Conservation (phyloP, 495 filamentous ascomycete species). For the Talaromyces trachyspermus region DNA sequence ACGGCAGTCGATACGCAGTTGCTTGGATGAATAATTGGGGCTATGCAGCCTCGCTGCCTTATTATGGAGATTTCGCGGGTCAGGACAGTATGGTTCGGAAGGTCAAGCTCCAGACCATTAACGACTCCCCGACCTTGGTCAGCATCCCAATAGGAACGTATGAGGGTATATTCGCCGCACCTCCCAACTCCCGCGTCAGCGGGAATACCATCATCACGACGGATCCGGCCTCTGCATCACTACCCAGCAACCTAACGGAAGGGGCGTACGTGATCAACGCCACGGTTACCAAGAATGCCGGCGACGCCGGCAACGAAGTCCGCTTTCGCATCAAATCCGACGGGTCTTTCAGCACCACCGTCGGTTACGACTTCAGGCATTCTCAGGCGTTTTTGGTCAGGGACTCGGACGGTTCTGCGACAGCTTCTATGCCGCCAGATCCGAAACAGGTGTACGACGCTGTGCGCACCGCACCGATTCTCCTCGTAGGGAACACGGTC, state of each 20-base stretch:
- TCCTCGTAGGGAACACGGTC: neutral
- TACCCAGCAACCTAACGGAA: conserved; percentile 39
- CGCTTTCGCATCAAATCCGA: neutral
- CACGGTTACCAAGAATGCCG: neutral
- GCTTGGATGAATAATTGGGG: conserved; percentile 4
- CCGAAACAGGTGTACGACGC: neutral
- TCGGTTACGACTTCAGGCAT: neutral
- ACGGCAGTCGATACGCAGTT: conserved; percentile 1
- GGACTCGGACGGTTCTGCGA: neutral
- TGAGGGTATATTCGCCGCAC: neutral
- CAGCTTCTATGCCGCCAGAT: neutral
- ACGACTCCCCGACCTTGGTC: neutral
- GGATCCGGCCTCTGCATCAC: conserved; percentile 60
- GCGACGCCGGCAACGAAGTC: neutral
- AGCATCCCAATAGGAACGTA: conserved; percentile 3
- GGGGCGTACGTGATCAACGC: conserved; percentile 16
- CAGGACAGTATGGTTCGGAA: conserved; percentile 1
- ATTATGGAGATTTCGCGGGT: neutral
- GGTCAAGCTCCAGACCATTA: conserved; percentile 1
- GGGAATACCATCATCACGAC: conserved; percentile 23
- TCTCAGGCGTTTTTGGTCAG: neutral
- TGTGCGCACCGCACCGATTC: neutral
- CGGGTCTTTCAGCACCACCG: neutral
- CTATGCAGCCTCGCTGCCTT: neutral
- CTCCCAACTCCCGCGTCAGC: neutral